Conservation (phyloP, 768 basidiomycete genomes). For the Xerocomellus intermedius region DNA sequence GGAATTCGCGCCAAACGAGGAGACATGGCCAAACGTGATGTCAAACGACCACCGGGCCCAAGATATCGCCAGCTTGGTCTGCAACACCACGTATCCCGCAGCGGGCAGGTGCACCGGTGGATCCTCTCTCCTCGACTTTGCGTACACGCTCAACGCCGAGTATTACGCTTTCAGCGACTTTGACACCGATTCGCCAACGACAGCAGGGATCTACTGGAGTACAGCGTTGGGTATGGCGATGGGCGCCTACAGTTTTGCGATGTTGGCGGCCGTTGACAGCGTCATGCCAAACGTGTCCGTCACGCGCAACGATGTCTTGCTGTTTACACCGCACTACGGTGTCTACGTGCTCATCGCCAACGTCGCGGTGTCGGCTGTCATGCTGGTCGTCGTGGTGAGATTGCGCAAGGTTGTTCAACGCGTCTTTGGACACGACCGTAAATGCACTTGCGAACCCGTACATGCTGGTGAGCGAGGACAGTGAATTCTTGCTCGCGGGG, state of each 20-base stretch:
- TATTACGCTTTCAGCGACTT: background rate
- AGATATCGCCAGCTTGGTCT: conserved; percentile 1
- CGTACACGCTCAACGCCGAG: background rate
- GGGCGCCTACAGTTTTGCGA: too few relatives aligned
- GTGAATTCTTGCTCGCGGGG: background rate
- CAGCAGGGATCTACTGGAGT: background rate
- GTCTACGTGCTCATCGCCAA: conserved; percentile 2
- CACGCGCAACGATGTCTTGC: background rate
- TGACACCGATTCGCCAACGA: background rate
- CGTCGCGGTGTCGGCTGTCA: background rate
- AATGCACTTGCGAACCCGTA: conserved; percentile 1
- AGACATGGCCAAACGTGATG: background rate
- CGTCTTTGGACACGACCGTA: background rate
- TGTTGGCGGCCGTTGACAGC: too few relatives aligned
- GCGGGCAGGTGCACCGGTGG: background rate
- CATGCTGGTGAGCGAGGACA: background rate
- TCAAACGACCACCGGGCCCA: background rate
- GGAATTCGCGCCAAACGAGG: background rate
- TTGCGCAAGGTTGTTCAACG: conserved; percentile 4
- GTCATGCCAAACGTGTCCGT: too few relatives aligned
- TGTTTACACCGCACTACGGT: background rate
- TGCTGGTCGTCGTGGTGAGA: conserved; percentile 1
- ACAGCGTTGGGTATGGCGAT: background rate
- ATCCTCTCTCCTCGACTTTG: background rate
- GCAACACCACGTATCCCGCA: background rate